Conservation (phyloP, 129 eudicot genomes). For the Ambrosia trifida region DNA sequence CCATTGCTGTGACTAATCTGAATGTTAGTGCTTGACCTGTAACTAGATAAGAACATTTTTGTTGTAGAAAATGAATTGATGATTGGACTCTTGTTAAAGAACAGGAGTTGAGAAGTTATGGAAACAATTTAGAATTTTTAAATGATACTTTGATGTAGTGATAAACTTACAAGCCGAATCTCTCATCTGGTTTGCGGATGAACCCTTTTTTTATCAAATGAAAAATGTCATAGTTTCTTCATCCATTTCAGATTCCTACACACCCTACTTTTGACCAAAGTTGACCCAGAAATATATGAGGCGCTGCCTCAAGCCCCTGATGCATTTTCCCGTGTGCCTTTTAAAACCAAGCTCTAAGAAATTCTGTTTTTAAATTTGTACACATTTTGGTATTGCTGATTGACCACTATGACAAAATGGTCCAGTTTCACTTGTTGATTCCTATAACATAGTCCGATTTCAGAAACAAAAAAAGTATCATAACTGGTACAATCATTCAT, state of each 20-base stretch:
- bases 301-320: too few relatives aligned
- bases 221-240: too few relatives aligned
- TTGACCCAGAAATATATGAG: too few relatives aligned
- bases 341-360: too few relatives aligned
- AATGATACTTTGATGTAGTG: not conserved
- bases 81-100: not conserved
- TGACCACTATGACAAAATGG: conserved; percentile 9
- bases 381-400: not conserved
- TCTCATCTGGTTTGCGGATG: too few relatives aligned
- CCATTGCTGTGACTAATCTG: not conserved
- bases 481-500: not conserved
- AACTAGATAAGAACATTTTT: conserved; percentile 15
- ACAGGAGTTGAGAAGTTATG: not conserved
- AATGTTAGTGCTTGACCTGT: not conserved
- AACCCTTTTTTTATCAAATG: too few relatives aligned
- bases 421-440: conserved; percentile 16
- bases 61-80: not conserved
- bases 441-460: not conserved
- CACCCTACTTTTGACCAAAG: too few relatives aligned
- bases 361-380: not conserved
- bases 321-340: too few relatives aligned
- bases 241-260: too few relatives aligned
- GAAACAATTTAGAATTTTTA: conserved; percentile 1
- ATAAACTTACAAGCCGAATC: too few relatives aligned
- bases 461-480: not conserved